Percentiles rank a stretch among this genome's conserved stretches.
Evolutionary conservation across 768 basidiomycete species (phyloP).

Genomic region (Boletus rubescentipes): DNA sequence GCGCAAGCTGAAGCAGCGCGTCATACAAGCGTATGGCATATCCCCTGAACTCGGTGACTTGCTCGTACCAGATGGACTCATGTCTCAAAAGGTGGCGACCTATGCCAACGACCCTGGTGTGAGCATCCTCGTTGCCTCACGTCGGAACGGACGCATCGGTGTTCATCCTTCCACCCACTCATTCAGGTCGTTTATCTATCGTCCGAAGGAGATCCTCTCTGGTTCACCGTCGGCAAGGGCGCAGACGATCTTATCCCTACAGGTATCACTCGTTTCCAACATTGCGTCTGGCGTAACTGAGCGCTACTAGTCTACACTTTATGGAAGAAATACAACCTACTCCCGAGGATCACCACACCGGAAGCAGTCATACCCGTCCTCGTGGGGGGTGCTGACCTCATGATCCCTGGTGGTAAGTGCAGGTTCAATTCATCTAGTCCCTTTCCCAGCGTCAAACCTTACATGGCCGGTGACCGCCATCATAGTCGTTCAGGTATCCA

Average conservation of each 20-base stretch:
- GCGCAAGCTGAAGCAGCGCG: conserved; percentile 64
- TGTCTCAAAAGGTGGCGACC: conserved; percentile 65
- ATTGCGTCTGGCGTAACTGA: no score
- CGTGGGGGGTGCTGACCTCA: conserved; percentile 79
- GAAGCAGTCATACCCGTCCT: conserved; percentile 68
- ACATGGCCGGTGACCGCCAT: neutral
- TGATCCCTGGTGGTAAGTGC: conserved; percentile 79
- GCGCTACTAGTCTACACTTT: conserved; percentile 82
- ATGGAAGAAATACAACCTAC: conserved; percentile 68
- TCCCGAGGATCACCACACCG: conserved; percentile 73
- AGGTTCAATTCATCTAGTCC: neutral
- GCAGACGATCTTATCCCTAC: conserved; percentile 73
- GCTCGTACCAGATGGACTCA: conserved; percentile 73
- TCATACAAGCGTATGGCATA: conserved; percentile 46
- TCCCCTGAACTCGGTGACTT: conserved; percentile 60
- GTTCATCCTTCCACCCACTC: neutral
- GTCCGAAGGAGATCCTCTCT: conserved; percentile 67
- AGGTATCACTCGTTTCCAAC: conserved; percentile 27
- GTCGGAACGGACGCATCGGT: neutral
- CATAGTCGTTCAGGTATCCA: conserved; percentile 58
- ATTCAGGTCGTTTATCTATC: conserved; percentile 62
- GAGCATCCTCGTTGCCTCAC: neutral
- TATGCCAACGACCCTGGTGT: conserved; percentile 68
- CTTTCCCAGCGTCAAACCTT: neutral
- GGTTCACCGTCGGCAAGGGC: conserved; percentile 74